phyloP scores from a whole-genome alignment of 2,329 filamentous ascomycete species.

The Sclerotinia glacialis region DNA sequence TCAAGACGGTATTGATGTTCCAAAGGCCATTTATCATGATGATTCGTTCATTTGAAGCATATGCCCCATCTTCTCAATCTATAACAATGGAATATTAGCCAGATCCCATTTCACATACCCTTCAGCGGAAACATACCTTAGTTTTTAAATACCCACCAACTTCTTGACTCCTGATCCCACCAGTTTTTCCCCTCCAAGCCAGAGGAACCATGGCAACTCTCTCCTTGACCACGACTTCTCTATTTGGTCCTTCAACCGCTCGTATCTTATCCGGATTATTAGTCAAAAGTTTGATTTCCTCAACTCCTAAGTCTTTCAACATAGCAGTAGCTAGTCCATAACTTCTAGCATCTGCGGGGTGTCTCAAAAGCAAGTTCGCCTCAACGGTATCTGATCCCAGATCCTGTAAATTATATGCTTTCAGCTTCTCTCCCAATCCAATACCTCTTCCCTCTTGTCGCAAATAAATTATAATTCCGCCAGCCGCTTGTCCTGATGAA shows the following conservation, averaged over 20 bases:
- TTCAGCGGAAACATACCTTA: slow-evolving; percentile 62
- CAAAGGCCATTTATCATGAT: slow-evolving; percentile 23
- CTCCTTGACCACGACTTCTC: slow-evolving; percentile 84
- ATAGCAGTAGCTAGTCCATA: slow-evolving; percentile 98
- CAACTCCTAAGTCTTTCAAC: slow-evolving; percentile 77
- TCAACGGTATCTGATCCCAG: slow-evolving; percentile 97
- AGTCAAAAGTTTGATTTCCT: slow-evolving; percentile 77
- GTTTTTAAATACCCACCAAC: slow-evolving; percentile 93
- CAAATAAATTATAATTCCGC: slow-evolving; percentile 92
- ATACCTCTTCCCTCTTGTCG: slow-evolving; percentile 96
- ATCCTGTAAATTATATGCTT: slow-evolving; percentile 97
- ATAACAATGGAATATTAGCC: slow-evolving; percentile 18
- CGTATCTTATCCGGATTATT: slow-evolving; percentile 98
- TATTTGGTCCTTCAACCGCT: slow-evolving; percentile 85
- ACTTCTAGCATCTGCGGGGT: slow-evolving; percentile 90
- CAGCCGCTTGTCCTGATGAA: slow-evolving; percentile 46
- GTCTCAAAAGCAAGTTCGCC: slow-evolving; percentile 84
- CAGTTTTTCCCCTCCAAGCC: slow-evolving; percentile 77
- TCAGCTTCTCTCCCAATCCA: slow-evolving; percentile 89
- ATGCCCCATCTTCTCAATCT: slow-evolving; percentile 89
- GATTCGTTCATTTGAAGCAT: slow-evolving; percentile 57
- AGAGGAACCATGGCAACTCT: slow-evolving; percentile 93
- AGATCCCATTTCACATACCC: too few species aligned
- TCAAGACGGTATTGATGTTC: neutral
- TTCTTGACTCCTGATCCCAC: slow-evolving; percentile 81